Evolutionary conservation across 1,284 basidiomycete genomes (phyloP), one percentile per base, ranked within the genome.

Genomic region (Cutaneotrichosporon sp.): DNA sequence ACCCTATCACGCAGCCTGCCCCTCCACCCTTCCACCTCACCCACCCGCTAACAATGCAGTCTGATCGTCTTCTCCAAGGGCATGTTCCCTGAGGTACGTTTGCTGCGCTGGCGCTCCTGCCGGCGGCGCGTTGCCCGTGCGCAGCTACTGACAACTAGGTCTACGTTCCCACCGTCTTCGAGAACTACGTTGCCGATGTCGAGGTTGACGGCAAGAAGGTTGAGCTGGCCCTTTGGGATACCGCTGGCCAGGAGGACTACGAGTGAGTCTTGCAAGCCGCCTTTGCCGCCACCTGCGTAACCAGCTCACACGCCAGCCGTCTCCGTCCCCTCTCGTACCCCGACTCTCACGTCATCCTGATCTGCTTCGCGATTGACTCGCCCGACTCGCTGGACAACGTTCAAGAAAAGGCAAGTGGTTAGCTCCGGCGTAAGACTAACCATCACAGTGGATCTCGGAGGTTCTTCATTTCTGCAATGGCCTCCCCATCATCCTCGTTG

Each of bases 211-310:
- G 90, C 71, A 93, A 92, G 82, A 89, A 91, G 80, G 90, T 96
- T 72, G 92, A 96, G 81, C 85, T 96, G 69, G 92, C 92, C 34
- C 84, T 96, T 69, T 95, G 92, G 92, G 92, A 96, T 90, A 96
- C 92, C 65, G 92, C 92, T 31, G 92, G 92, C 63, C 92, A 95
- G 81, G 92, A 95, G 74, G 84, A 85, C 71, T 84, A 85, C 74
- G 84, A 85, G 78, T 82, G 82, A 57, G 76, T 76, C 21, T 50
- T 52, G 40, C 22, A 5, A 5, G 2, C 16, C 21, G 49, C 16
- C 1, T 31, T 46, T 46, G 21, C 22, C 36, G n/a, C 14, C 40
- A 26, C 51, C 6, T 14, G 11, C 26, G 16, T 22, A 50, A 42
- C 56, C 21, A 59, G 67, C 77, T 77, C 89, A 58, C 56, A 21